Evolutionary conservation across 2,329 filamentous ascomycete genomes (phyloP).

Genomic region (Venturiaceae sp.): DNA sequence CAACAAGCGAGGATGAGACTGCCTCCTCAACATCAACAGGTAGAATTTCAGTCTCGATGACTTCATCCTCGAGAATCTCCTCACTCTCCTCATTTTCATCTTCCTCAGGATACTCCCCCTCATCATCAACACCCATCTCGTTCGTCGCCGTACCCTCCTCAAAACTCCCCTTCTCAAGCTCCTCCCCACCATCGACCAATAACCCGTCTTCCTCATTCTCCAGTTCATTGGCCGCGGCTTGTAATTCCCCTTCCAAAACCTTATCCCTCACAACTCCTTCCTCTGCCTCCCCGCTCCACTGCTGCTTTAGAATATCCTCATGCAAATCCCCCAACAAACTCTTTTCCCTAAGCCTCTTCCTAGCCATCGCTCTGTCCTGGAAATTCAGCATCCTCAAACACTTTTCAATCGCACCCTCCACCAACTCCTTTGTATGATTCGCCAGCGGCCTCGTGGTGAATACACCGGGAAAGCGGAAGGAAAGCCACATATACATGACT

Average conservation of each 20-base stretch:
- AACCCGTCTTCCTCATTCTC: not conserved
- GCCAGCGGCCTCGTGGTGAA: constrained; percentile 69
- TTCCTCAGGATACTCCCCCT: not conserved
- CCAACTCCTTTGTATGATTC: constrained; percentile 66
- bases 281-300: not conserved
- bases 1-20: no score
- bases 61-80: no score
- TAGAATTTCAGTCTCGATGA: no score
- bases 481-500: constrained; percentile 86
- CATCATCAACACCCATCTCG: not conserved
- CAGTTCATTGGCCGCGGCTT: not conserved
- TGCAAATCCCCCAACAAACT: not conserved
- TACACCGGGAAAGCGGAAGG: constrained; percentile 74
- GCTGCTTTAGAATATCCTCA: not conserved
- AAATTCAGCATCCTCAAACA: not conserved
- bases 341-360: not conserved
- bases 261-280: not conserved
- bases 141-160: not conserved
- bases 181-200: not conserved
- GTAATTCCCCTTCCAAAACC: not conserved
- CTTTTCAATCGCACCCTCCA: constrained; percentile 64
- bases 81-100: not conserved
- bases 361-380: not conserved
- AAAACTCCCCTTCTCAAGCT: not conserved
- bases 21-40: no score